phyloP scores from a whole-genome alignment of 139 green algal genomes.

The Chlorella sp. region DNA sequence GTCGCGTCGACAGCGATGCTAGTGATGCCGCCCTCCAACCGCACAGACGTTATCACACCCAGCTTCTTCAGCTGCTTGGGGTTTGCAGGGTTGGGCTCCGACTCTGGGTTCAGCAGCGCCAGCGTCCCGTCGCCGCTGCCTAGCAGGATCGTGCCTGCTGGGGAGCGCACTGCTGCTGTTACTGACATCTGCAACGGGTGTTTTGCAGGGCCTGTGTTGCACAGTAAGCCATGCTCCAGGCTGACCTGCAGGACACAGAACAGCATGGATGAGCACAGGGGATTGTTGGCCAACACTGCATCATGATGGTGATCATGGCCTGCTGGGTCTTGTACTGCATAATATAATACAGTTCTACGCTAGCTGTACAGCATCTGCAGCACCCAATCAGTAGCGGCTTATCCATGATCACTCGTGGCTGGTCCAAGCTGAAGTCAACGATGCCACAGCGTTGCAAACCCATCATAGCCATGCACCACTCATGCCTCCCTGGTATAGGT shows the following conservation, averaged over 20 bases:
- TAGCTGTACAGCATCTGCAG: too few species aligned
- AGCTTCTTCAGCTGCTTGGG: constrained; percentile 53
- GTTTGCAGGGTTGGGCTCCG: constrained; percentile 30
- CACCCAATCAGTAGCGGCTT: too few species aligned
- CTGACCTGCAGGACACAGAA: constrained; percentile 40
- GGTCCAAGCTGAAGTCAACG: too few species aligned
- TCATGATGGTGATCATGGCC: too few species aligned
- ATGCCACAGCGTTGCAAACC: too few species aligned
- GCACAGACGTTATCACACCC: constrained; percentile 23
- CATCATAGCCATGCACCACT: too few species aligned
- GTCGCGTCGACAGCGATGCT: constrained; percentile 46
- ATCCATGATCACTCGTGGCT: too few species aligned
- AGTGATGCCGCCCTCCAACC: constrained; percentile 51
- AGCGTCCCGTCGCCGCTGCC: constrained; percentile 50
- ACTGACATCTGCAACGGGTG: constrained; percentile 42
- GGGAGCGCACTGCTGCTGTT: constrained; percentile 28
- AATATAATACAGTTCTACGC: too few species aligned
- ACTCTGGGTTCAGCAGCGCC: constrained; percentile 26
- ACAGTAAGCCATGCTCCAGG: constrained; percentile 53
- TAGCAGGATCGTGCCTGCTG: constrained; percentile 48
- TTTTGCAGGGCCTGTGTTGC: constrained; percentile 59
- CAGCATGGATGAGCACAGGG: not conserved
- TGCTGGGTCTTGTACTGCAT: too few species aligned
- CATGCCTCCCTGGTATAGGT: too few species aligned
- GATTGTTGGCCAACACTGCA: too few species aligned